Evolutionary conservation across 1,284 basidiomycete genomes (phyloP).

Genomic region (Coniferiporia sulphurascens): DNA sequence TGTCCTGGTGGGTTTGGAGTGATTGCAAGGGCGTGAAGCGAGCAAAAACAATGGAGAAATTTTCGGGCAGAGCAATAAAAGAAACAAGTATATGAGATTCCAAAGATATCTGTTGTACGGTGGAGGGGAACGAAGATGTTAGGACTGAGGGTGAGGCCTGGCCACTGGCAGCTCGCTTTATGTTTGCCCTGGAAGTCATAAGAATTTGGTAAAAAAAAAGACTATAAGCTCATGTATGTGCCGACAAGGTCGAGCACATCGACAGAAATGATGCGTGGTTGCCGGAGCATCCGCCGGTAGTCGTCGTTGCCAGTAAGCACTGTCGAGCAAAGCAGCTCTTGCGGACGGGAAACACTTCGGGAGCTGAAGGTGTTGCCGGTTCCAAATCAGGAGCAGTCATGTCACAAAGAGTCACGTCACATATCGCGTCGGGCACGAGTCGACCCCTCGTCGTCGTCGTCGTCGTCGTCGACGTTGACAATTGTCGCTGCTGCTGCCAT

Average conservation of each 20-base stretch:
- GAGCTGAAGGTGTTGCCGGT: neutral
- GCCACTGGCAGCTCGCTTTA: conserved; percentile 29
- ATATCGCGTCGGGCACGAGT: neutral
- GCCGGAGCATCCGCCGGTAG: neutral
- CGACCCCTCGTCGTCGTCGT: conserved; percentile 10
- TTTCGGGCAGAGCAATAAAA: conserved; percentile 16
- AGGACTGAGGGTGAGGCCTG: conserved; percentile 31
- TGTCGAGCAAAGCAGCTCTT: neutral
- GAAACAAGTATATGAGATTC: conserved; percentile 14
- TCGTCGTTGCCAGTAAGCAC: neutral
- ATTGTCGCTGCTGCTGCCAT: neutral
- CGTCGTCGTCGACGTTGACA: conserved; percentile 18
- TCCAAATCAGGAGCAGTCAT: neutral
- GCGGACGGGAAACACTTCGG: neutral
- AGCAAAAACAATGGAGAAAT: conserved; percentile 39
- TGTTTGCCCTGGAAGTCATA: conserved; percentile 21
- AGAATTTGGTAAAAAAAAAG: neutral
- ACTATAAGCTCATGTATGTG: neutral
- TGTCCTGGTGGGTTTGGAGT: conserved; percentile 33
- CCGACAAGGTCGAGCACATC: conserved; percentile 1
- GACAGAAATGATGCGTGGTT: neutral
- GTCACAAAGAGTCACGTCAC: neutral
- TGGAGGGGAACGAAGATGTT: conserved; percentile 29
- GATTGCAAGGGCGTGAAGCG: conserved; percentile 36
- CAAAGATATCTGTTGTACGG: conserved; percentile 30